Evolutionary conservation across 495 filamentous ascomycete genomes (phyloP), one percentile per base, ranked within the genome.

Genomic region (Sphaerosporella brunnea): DNA sequence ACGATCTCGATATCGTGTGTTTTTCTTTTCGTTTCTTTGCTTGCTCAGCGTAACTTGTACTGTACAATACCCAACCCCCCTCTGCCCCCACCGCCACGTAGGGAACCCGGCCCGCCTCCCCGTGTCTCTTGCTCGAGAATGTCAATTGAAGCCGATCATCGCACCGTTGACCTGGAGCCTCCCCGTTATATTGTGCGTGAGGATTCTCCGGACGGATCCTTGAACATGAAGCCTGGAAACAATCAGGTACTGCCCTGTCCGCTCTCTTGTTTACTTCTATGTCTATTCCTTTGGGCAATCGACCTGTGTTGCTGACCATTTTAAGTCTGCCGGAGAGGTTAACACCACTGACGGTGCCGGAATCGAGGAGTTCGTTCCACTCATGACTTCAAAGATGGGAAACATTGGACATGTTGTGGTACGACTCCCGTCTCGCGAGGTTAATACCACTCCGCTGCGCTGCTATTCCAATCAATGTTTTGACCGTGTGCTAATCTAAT

Each of bases 341-440:
- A 48, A 48, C 23, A 48, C 13, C 8, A 48, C 32, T 10, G 45
- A 48, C 35, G 45, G 45, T 38, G 45, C 45, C 11, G 45, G 45
- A 21, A 8, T 38, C 15, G 45, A 48, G 15, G 50, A 51, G 21
- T 45, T 47, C 26, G 39, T 56, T 20, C 45, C 53, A 48, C 55
- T 58, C 26, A 51, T 56, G 32, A 52, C 55, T 23, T 58, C 55
- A 30, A 58, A 56, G 36, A 58, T 58, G 55, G 53, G 41, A 42
- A 58, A 58, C 26, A 44, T 51, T 36, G 55, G 55, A 24, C 44
- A 54, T 4, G 48, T 46, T 34, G 24, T 25, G 50, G 41, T 49
- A 19, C 23, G 35, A 44, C 9, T 48, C 24, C 38, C 40, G 25
- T 24, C 37, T 32, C 41, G 52, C 28, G 54, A 57, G 43, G 54